A percentile compares a stretch with the other conserved stretches of the same genome.
Conservation (phyloP, 257 asterid species). For the Solanum rostratum region DNA sequence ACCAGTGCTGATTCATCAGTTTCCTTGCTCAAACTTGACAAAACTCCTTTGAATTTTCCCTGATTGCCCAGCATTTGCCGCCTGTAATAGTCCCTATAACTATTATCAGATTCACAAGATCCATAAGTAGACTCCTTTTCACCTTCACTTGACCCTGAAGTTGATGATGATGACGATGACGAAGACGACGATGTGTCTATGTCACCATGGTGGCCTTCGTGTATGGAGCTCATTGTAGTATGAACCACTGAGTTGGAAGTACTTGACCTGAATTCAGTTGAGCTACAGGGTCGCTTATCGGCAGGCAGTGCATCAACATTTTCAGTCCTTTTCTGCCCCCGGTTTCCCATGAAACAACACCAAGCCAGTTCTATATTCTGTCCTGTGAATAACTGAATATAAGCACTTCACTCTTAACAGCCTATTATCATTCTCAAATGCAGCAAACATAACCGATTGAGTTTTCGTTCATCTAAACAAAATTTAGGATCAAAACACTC, state of each 20-base stretch:
- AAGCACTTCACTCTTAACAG: neutral
- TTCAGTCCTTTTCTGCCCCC: constrained; percentile 88
- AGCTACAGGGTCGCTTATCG: constrained; percentile 88
- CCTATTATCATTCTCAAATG: neutral
- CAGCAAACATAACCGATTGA: neutral
- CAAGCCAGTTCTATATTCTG: constrained; percentile 3
- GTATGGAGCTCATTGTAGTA: constrained; percentile 31
- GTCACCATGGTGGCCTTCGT: constrained; percentile 51
- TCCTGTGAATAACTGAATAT: neutral
- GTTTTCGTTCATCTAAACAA: neutral
- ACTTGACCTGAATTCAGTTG: constrained; percentile 62
- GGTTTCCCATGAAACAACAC: constrained; percentile 45
- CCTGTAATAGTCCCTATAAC: constrained; percentile 48
- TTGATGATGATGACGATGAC: constrained; percentile 68
- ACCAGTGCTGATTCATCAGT: constrained; percentile 68
- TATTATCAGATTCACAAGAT: constrained; percentile 72
- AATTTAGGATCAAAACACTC: neutral
- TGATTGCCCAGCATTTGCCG: constrained; percentile 44
- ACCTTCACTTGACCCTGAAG: constrained; percentile 69
- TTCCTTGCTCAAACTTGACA: constrained; percentile 53
- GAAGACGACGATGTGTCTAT: constrained; percentile 75
- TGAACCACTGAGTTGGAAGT: constrained; percentile 54
- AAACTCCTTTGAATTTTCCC: constrained; percentile 42
- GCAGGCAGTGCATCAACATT: constrained; percentile 71
- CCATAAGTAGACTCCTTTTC: constrained; percentile 68